Conservation (phyloP, 75 land plant genomes). For the Ceratopteris richardii region DNA sequence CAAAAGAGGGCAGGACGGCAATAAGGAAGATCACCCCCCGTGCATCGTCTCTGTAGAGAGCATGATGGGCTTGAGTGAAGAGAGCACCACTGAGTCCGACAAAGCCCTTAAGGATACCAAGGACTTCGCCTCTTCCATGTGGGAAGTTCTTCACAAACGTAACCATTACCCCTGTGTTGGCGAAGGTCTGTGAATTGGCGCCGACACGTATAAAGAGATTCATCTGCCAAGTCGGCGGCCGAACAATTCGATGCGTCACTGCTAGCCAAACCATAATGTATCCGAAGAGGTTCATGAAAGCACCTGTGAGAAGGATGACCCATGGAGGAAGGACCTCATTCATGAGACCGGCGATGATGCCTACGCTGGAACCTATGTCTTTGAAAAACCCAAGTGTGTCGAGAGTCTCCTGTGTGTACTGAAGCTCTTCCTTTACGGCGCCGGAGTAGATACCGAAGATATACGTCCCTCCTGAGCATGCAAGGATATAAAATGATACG, state of each 20-base stretch:
- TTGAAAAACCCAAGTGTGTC: constrained; percentile 33
- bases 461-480: constrained; percentile 28
- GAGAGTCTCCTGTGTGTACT: constrained; percentile 19
- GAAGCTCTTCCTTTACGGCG: constrained; percentile 17
- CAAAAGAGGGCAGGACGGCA: constrained; percentile 19
- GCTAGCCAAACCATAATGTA: constrained; percentile 39
- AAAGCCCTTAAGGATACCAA: constrained; percentile 37
- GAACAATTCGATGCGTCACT: constrained; percentile 18
- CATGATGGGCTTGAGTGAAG: constrained; percentile 27
- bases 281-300: constrained; percentile 15
- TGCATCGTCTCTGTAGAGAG: constrained; percentile 12
- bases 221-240: constrained; percentile 34
- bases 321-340: constrained; percentile 25
- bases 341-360: constrained; percentile 25
- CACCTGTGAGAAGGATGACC: constrained; percentile 23
- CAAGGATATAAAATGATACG: constrained; percentile 20
- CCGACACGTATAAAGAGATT: constrained; percentile 24
- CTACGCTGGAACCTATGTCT: constrained; percentile 29
- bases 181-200: constrained; percentile 28
- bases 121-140: constrained; percentile 22
- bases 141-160: constrained; percentile 34
- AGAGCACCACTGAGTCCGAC: constrained; percentile 39
- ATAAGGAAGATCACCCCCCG: constrained; percentile 16
- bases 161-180: constrained; percentile 30
- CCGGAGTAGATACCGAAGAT: too few relatives aligned